Percentiles rank a stretch among this genome's conserved stretches.
phyloP scores from a whole-genome alignment of 352 stramenopile genomes.

The Thraustotheca clavata region DNA sequence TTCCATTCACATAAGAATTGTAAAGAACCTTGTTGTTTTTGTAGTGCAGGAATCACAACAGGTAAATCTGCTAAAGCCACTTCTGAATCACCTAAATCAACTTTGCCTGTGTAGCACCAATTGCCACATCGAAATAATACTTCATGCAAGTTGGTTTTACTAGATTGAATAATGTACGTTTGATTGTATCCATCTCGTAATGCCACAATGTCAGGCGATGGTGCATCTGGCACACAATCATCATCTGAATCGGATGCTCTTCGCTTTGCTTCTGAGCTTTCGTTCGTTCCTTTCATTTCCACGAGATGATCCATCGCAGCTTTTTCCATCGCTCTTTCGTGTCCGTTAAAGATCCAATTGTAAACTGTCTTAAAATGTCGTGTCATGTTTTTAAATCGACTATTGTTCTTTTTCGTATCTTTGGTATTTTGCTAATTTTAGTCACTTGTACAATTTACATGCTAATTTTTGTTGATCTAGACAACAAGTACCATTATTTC shows the following conservation, averaged over 20 bases:
- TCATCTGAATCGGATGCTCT: slow-evolving; percentile 20
- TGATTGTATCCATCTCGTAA: slow-evolving; percentile 88
- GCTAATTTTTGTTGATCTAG: too few relatives aligned
- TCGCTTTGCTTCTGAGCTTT: slow-evolving; percentile 5
- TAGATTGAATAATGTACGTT: slow-evolving; percentile 84
- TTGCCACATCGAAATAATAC: slow-evolving; percentile 93
- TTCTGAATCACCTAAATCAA: slow-evolving; percentile 71
- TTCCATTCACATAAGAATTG: slow-evolving; percentile 90
- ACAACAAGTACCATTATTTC: too few relatives aligned
- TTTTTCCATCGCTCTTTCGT: slow-evolving; percentile 13
- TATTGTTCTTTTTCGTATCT: too few relatives aligned
- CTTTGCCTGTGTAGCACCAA: slow-evolving; percentile 90
- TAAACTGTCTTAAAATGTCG: too few relatives aligned
- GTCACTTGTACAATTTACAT: too few relatives aligned
- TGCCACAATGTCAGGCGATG: slow-evolving; percentile 54
- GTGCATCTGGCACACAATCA: slow-evolving; percentile 37
- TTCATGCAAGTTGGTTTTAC: slow-evolving; percentile 62
- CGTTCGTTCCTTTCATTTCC: slow-evolving; percentile 11
- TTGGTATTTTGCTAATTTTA: too few relatives aligned
- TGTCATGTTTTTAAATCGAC: too few relatives aligned
- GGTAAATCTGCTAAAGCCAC: slow-evolving; percentile 86
- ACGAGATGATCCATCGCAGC: neutral
- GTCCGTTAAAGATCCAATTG: slow-evolving; percentile 1
- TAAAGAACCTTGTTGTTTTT: slow-evolving; percentile 89
- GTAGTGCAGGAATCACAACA: slow-evolving; percentile 83